These are phyloP conservation scores for Jatropha podagrica DNA, from an alignment of 441 rosid genomes.

Conservation along the genomic window DNA sequence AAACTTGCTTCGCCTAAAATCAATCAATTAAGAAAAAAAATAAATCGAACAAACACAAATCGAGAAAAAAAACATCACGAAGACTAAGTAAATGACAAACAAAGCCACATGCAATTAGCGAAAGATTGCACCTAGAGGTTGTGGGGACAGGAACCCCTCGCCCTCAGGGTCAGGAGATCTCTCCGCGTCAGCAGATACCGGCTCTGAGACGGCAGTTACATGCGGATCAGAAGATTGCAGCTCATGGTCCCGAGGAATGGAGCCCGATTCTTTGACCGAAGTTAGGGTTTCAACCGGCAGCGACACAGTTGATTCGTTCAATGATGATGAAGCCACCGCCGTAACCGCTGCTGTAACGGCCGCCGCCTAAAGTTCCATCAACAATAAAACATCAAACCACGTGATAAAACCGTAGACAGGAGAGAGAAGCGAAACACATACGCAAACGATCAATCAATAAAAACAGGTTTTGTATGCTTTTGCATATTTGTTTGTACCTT, in stretches of 20 bases:
- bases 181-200: conserved; percentile 38
- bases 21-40: background rate
- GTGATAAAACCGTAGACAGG: conserved; percentile 7
- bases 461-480: too few species aligned
- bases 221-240: conserved; percentile 70
- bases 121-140: conserved; percentile 54
- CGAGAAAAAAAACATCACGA: background rate
- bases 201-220: conserved; percentile 41
- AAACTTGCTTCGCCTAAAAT: conserved; percentile 46
- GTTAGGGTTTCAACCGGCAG: conserved; percentile 39
- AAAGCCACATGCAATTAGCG: conserved; percentile 16
- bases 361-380: conserved; percentile 39
- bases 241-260: conserved; percentile 54
- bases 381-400: conserved; percentile 20
- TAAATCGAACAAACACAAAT: conserved; percentile 15
- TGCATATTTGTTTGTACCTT: conserved; percentile 39
- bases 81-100: background rate
- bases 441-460: too few species aligned
- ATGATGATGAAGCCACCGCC: conserved; percentile 50
- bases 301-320: conserved; percentile 38
- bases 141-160: conserved; percentile 51
- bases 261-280: conserved; percentile 55
- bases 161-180: conserved; percentile 51
- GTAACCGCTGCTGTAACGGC: conserved; percentile 25
- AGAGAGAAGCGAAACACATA: conserved; percentile 5